These are phyloP conservation scores for Sonneratia alba DNA, from an alignment of 345 rosid species.

Conservation along the genomic window DNA sequence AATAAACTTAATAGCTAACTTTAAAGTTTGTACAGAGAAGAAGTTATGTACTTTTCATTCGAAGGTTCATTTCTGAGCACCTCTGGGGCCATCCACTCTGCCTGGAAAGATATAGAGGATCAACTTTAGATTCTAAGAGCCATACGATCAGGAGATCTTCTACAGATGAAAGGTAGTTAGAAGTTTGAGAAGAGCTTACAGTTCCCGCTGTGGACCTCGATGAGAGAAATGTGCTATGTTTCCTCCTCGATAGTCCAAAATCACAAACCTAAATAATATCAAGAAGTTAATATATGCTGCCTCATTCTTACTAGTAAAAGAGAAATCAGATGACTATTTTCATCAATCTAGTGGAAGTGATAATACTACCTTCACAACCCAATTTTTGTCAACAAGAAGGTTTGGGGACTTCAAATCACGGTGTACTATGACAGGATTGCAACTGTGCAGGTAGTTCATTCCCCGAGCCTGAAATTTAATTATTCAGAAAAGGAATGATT, in stretches of 20 bases:
- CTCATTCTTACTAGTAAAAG: background rate
- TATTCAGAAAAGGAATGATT: background rate
- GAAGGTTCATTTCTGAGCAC: slow-evolving; percentile 92
- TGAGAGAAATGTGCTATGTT: slow-evolving; percentile 85
- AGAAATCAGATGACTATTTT: background rate
- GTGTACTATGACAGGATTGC: slow-evolving; percentile 75
- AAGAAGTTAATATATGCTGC: slow-evolving; percentile 1
- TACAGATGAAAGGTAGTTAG: background rate
- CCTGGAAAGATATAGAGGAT: slow-evolving; percentile 33
- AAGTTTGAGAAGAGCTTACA: slow-evolving; percentile 25
- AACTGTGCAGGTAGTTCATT: slow-evolving; percentile 91
- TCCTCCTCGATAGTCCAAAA: slow-evolving; percentile 88
- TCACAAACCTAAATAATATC: slow-evolving; percentile 60
- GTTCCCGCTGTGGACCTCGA: slow-evolving; percentile 95
- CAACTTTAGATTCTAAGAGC: background rate
- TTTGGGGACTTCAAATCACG: slow-evolving; percentile 95
- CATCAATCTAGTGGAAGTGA: background rate
- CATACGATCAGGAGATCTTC: background rate
- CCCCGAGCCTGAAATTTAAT: slow-evolving; percentile 67
- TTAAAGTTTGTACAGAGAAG: background rate
- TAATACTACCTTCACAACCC: slow-evolving; percentile 74
- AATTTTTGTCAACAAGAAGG: slow-evolving; percentile 88
- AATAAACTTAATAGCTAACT: background rate
- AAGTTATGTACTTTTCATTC: slow-evolving; percentile 63
- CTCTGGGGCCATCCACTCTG: slow-evolving; percentile 99